Base-by-base conservation (phyloP, 805 yeast species). In the Ogataea dorogensis region DNA sequence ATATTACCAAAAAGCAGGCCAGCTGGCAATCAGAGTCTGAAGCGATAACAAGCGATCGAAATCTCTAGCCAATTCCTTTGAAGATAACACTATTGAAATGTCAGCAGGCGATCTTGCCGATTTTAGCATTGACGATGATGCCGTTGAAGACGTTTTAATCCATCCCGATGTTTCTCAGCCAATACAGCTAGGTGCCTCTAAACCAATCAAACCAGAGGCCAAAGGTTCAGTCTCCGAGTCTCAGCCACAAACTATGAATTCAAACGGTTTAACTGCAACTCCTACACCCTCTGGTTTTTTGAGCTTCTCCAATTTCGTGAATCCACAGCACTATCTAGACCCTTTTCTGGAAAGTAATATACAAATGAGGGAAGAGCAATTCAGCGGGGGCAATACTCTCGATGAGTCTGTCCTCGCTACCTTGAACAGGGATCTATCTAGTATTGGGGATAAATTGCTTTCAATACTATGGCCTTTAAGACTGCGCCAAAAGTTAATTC, bases 371-470 rank as follows among this genome's bases (percentile, higher is more conserved):
- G 80, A 75, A 47, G 63, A 75, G 31, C 79, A 74, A 43, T 75
- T 70, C 48, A 51, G 69, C 5, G 81, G 81, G 2, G 80, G 80
- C 17, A 74, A 74, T 47, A 75, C 81, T 2, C 54, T 76, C 8
- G 80, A 76, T 49, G 81, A 76, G 51, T 73, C 79, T 1, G 75
- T 76, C 10, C 44, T 63, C 40, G 62, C 65, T 4, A 76, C 81
- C 0, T 56, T 76, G 11, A 47, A 51, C 20, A 49, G 68, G 36
- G 68, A 64, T 36, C 24, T 64, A 7, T 40, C 54, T 8, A 56
- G 53, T 12, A 52, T 64, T 38, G 64, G 64, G 1, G 57, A 58
- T 28, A 63, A 63, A 41, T 42, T 62, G 18, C 28, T 60, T 11
- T 58, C 63, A 1, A 61, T 63, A 24, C 39, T 64, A 8, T 64